Evolutionary conservation across 2,329 filamentous ascomycete species (phyloP), one percentile per base, ranked within the genome.

Genomic region (Ploettnerulaceae sp.): DNA sequence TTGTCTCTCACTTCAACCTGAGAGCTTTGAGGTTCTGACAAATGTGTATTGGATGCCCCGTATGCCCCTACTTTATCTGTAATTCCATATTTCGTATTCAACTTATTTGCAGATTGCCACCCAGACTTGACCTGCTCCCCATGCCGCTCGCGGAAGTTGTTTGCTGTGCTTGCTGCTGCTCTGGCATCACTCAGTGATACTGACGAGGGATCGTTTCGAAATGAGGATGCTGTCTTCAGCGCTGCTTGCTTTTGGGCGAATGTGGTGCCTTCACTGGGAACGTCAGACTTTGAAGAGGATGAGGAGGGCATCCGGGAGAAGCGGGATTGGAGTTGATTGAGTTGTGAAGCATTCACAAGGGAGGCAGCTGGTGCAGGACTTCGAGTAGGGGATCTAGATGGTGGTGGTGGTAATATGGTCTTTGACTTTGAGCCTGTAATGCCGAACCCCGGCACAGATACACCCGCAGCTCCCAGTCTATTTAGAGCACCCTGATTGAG

Each of bases 361-460:
- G 55, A 34, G 14, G 51, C 32, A 36, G 47, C 24, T 20, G 42
- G 48, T 5, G 35, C 37, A 12, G 57, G 42, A 37, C 48, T 58
- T 49, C 45, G 44, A 15, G 56, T 46, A 42, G 59, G 56, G 33
- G 61, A 51, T 33, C 58, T 53, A 28, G 53, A 45, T 6, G 59
- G n/a, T 9, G 55, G 57, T 21, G 61, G 48, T 42, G 58, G 57
- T 45, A 61, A 14, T 28, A 61, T 44, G 29, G 67, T 36, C 9
- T 44, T 61, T 65, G 66, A 69, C 63, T 47, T 51, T 44, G 59
- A 51, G 48, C 57, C 61, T 2, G 76, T 76, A 51, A 86, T 84
- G 12, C 76, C 77, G 28, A 86, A 71, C 0, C 73, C 79, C n/a
- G 82, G 77, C 0, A 87, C 80, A 3, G 76, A 79, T 4, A 86